Evolutionary conservation across 306 rosid genomes (phyloP), one percentile per base, ranked within the genome.

Genomic region (Sphenostylis stenocarpa): DNA sequence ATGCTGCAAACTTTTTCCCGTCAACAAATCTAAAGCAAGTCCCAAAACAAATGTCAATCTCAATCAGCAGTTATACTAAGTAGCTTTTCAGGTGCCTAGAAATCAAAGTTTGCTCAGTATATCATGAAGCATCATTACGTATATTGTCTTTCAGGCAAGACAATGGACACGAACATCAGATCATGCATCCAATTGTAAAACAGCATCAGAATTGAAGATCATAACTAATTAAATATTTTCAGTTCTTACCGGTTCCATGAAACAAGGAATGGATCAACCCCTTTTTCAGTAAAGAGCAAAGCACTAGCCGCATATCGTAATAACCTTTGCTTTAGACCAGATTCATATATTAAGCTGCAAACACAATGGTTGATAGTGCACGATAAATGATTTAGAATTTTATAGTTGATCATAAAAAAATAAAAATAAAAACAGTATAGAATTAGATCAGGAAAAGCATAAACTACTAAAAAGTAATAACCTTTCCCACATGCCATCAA

Each of bases 401-500:
- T 7, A 43, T 51, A 21, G 20, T 45, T 10, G 52, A 62, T 38
- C 49, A 62, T 7, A 26, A 21, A 71, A 75, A 75, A 82, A 11
- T 15, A 71, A 75, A 75, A 82, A 11, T 15, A 36, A 67, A 19
- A 52, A 49, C 48, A 68, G 43, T 11, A 55, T 47, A 34, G 19
- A 31, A 79, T 17, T 36, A 51, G 62, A 70, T 47, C 73, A 74
- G 34, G 57, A 34, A 61, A 63, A 68, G 72, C 56, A 76, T 8
- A 28, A 58, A 79, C 57, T 67, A 78, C 79, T 72, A 70, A 47
- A 78, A 68, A 79, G 71, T 64, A 73, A 63, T 70, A 62, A 92
- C 98, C 98, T 95, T 92, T 95, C 98, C 98, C 98, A 95, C 82
- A 95, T 83, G 87, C 98, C 98, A 84, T 92, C 96, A 76, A 95